These are phyloP conservation scores for Candida michaelii DNA, from an alignment of 805 yeast genomes.

Conservation along the genomic window DNA sequence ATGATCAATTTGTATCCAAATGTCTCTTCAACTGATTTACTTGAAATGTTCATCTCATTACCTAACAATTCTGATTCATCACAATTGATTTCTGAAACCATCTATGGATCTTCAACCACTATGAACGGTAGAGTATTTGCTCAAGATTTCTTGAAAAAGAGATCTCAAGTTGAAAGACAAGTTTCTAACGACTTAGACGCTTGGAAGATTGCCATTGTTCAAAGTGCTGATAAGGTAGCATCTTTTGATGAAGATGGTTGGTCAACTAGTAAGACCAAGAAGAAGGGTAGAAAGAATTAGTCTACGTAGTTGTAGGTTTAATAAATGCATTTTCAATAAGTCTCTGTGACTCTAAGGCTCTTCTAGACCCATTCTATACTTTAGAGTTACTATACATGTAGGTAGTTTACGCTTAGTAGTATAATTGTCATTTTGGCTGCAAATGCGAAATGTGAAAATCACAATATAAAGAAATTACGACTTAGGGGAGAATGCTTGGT, in stretches of 20 bases:
- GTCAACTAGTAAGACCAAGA: slow-evolving; percentile 44
- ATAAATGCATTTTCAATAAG: too few relatives aligned
- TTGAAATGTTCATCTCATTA: slow-evolving; percentile 75
- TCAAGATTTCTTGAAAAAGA: slow-evolving; percentile 78
- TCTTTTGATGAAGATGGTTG: slow-evolving; percentile 47
- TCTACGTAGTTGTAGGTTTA: too few relatives aligned
- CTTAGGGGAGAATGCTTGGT: too few relatives aligned
- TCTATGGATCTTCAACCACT: slow-evolving; percentile 81
- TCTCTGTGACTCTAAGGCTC: background rate
- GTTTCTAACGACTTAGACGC: slow-evolving; percentile 44
- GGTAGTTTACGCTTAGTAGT: too few relatives aligned
- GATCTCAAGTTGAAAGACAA: slow-evolving; percentile 66
- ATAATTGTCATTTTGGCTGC: too few relatives aligned
- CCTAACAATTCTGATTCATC: slow-evolving; percentile 73
- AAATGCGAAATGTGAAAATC: too few relatives aligned
- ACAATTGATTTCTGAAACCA: slow-evolving; percentile 88
- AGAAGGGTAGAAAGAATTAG: slow-evolving; percentile 32
- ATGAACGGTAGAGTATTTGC: slow-evolving; percentile 97
- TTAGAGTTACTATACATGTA: too few relatives aligned
- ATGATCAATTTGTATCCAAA: slow-evolving; percentile 68
- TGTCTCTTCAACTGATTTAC: slow-evolving; percentile 74
- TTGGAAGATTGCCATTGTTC: slow-evolving; percentile 72
- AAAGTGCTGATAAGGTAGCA: slow-evolving; percentile 37
- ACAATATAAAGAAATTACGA: too few relatives aligned
- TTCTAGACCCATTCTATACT: too few relatives aligned